Evolutionary conservation across 164 flowering plant genomes (phyloP).

Genomic region (Umbilicus rupestris): DNA sequence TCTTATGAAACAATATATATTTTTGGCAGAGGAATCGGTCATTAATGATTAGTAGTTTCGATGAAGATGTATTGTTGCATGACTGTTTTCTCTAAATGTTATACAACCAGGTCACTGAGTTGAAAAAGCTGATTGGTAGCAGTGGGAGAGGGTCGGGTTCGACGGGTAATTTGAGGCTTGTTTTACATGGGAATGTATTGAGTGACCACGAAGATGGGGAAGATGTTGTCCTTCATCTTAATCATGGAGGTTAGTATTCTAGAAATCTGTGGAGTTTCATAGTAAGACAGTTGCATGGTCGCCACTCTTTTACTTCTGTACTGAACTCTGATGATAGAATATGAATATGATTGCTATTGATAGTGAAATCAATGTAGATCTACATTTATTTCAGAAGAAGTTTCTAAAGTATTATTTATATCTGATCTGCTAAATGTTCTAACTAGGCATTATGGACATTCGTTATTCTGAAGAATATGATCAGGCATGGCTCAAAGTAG

Average conservation of each 20-base stretch:
- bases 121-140: slow-evolving; percentile 57
- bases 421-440: too few species aligned
- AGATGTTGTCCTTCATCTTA: slow-evolving; percentile 33
- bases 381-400: too few species aligned
- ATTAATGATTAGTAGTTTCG: neutral
- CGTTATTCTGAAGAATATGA: too few species aligned
- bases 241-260: slow-evolving; percentile 45
- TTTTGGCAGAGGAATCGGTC: too few species aligned
- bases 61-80: neutral
- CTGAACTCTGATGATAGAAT: neutral
- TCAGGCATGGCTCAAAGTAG: too few species aligned
- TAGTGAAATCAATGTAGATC: too few species aligned
- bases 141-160: slow-evolving; percentile 37
- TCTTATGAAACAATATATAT: too few species aligned
- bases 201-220: slow-evolving; percentile 45
- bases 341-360: neutral
- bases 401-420: too few species aligned
- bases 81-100: neutral
- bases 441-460: too few species aligned
- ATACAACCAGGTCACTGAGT: slow-evolving; percentile 44
- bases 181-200: slow-evolving; percentile 58
- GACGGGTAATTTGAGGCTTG: slow-evolving; percentile 54
- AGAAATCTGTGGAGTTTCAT: neutral
- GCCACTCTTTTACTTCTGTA: neutral
- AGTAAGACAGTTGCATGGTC: neutral